phyloP scores from a whole-genome alignment of 345 rosid genomes.

The Capsella bursapastoris region DNA sequence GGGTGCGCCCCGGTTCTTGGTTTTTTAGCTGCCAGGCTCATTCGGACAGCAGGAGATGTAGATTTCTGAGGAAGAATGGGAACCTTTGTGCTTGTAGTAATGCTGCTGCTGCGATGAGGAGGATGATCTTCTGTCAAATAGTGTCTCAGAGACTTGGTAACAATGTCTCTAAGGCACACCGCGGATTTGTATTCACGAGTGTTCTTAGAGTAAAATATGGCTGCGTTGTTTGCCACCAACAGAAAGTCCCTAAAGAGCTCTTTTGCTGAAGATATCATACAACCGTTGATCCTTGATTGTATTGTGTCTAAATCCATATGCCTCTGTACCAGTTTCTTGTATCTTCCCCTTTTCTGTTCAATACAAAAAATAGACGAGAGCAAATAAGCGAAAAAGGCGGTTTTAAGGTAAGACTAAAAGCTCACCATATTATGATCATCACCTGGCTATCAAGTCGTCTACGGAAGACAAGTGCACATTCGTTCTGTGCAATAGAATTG shows the following conservation, averaged over 20 bases:
- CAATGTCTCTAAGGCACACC: conserved; percentile 57
- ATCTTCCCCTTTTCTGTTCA: conserved; percentile 83
- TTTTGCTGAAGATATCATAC: conserved; percentile 50
- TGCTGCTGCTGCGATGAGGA: conserved; percentile 38
- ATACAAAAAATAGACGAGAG: background rate
- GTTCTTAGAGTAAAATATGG: conserved; percentile 74
- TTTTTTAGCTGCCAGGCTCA: conserved; percentile 44
- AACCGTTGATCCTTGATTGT: conserved; percentile 59
- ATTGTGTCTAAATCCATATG: conserved; percentile 80
- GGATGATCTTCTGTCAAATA: conserved; percentile 47
- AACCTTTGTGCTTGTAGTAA: conserved; percentile 34
- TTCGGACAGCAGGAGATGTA: conserved; percentile 35
- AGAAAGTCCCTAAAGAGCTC: conserved; percentile 76
- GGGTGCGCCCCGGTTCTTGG: conserved; percentile 44
- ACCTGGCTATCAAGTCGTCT: conserved; percentile 91
- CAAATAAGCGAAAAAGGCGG: background rate
- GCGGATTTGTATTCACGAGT: conserved; percentile 89
- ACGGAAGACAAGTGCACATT: conserved; percentile 64
- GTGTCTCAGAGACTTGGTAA: conserved; percentile 53
- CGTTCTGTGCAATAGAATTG: conserved; percentile 53
- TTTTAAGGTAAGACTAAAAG: conserved; percentile 1
- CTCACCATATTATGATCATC: background rate
- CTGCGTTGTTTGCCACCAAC: conserved; percentile 74
- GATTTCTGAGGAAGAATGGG: conserved; percentile 12
- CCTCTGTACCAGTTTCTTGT: conserved; percentile 72